Percentiles rank a stretch among this genome's conserved stretches.
Conservation (phyloP, 2,329 filamentous ascomycete genomes). For the Epichloe coenophiala region DNA sequence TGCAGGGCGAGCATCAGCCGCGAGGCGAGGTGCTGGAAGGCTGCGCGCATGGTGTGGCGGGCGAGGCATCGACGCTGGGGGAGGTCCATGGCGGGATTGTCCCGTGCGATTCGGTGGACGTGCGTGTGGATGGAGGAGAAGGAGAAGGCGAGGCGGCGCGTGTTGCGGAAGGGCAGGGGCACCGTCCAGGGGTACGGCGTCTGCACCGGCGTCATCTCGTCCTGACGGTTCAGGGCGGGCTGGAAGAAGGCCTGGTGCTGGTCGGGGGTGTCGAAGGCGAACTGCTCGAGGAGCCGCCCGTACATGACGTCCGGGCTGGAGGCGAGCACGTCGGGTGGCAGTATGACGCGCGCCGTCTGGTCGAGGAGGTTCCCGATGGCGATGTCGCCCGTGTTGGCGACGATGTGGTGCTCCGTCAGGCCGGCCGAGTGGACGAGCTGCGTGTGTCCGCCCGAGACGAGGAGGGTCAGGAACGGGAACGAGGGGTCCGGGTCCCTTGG, state of each 20-base stretch:
- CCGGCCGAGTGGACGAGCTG: slow-evolving; percentile 64
- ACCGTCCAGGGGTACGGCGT: slow-evolving; percentile 47
- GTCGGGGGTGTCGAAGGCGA: slow-evolving; percentile 47
- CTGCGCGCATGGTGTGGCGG: slow-evolving; percentile 59
- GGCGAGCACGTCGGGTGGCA: slow-evolving; percentile 48
- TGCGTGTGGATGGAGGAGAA: slow-evolving; percentile 58
- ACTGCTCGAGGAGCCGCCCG: slow-evolving; percentile 63
- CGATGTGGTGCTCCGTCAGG: slow-evolving; percentile 55
- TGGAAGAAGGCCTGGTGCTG: slow-evolving; percentile 33
- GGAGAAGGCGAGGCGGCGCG: slow-evolving; percentile 49
- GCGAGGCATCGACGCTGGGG: slow-evolving; percentile 58
- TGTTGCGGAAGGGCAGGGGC: slow-evolving; percentile 49
- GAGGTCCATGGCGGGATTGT: slow-evolving; percentile 29
- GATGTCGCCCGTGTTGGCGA: slow-evolving; percentile 64
- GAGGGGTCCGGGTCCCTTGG: slow-evolving; percentile 25
- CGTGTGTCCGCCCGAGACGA: slow-evolving; percentile 88
- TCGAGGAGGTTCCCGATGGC: slow-evolving; percentile 87
- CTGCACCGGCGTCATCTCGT: slow-evolving; percentile 37
- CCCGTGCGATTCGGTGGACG: slow-evolving; percentile 27
- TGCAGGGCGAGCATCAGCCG: slow-evolving; percentile 57
- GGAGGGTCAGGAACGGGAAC: slow-evolving; percentile 78
- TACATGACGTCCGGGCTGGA: slow-evolving; percentile 57
- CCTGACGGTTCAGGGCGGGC: slow-evolving; percentile 41
- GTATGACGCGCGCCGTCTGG: slow-evolving; percentile 65
- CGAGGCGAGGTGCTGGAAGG: slow-evolving; percentile 77